These are phyloP conservation scores for Barnettozyma botsteinii DNA, from an alignment of 805 yeast species.

Conservation along the genomic window DNA sequence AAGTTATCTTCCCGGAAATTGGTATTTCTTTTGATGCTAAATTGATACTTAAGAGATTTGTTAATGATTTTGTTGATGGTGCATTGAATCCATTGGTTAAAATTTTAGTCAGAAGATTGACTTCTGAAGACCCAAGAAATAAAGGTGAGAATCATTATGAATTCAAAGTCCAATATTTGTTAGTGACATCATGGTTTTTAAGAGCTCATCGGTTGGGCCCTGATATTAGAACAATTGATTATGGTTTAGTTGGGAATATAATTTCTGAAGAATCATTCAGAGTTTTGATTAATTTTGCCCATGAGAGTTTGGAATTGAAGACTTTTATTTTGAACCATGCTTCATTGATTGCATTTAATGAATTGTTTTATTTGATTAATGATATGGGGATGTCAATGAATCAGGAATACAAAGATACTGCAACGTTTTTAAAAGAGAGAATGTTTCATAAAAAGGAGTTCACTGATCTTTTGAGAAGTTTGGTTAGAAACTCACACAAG, in stretches of 20 bases:
- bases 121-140: slow-evolving; percentile 29
- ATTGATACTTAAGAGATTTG: slow-evolving; percentile 32
- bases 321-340: slow-evolving; percentile 65
- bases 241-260: slow-evolving; percentile 46
- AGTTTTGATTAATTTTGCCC: slow-evolving; percentile 35
- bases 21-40: slow-evolving; percentile 15
- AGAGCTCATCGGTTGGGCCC: slow-evolving; percentile 49
- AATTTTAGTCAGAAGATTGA: slow-evolving; percentile 42
- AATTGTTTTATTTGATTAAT: slow-evolving; percentile 43
- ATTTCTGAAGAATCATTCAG: slow-evolving; percentile 58
- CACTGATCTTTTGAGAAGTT: slow-evolving; percentile 45
- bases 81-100: slow-evolving; percentile 64
- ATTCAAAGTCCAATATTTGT: slow-evolving; percentile 40
- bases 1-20: slow-evolving; percentile 27
- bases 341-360: slow-evolving; percentile 59
- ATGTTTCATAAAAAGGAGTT: slow-evolving; percentile 65
- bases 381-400: slow-evolving; percentile 35
- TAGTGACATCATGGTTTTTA: slow-evolving; percentile 70
- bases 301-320: slow-evolving; percentile 36
- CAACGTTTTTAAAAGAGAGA: slow-evolving; percentile 57
- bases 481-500: slow-evolving; percentile 60
- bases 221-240: slow-evolving; percentile 24
- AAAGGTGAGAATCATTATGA: neutral
- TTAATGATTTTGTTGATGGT: slow-evolving; percentile 59
- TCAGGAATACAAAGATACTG: slow-evolving; percentile 43